Evolutionary conservation across 2,329 filamentous ascomycete species (phyloP).

Genomic region (Samsoniella hepiali): DNA sequence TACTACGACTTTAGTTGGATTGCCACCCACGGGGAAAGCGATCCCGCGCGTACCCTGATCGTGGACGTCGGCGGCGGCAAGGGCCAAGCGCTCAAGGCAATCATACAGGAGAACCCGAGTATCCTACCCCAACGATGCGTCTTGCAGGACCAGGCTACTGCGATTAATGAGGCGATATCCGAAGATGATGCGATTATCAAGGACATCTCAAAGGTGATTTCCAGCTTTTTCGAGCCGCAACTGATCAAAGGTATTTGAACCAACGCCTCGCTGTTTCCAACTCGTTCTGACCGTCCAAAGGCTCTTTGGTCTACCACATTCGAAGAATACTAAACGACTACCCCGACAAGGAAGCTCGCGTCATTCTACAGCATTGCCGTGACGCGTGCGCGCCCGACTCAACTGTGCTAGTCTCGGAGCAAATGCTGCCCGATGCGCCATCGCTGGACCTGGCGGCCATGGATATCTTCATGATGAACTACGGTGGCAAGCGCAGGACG

Average conservation of each 20-base stretch:
- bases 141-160: constrained; percentile 31
- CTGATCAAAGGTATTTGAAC: constrained; percentile 18
- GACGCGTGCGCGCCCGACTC: neutral
- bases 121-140: constrained; percentile 29
- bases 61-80: constrained; percentile 35
- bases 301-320: constrained; percentile 36
- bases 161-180: constrained; percentile 27
- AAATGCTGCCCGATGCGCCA: neutral
- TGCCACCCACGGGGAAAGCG: constrained; percentile 6
- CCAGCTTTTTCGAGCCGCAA: constrained; percentile 24
- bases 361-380: neutral
- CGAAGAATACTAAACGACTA: constrained; percentile 38
- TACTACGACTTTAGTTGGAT: constrained; percentile 34
- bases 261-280: neutral
- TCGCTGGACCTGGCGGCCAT: neutral
- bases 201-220: constrained; percentile 24
- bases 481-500: neutral
- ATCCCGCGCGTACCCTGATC: constrained; percentile 24
- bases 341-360: constrained; percentile 28
- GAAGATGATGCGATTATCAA: constrained; percentile 19
- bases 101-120: constrained; percentile 27
- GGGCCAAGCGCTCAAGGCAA: constrained; percentile 29
- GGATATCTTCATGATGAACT: constrained; percentile 1
- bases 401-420: neutral
- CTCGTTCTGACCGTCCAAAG: constrained; percentile 22